Evolutionary conservation across 2,329 filamentous ascomycete species (phyloP).

Genomic region (Rutstroemia sydowiana): DNA sequence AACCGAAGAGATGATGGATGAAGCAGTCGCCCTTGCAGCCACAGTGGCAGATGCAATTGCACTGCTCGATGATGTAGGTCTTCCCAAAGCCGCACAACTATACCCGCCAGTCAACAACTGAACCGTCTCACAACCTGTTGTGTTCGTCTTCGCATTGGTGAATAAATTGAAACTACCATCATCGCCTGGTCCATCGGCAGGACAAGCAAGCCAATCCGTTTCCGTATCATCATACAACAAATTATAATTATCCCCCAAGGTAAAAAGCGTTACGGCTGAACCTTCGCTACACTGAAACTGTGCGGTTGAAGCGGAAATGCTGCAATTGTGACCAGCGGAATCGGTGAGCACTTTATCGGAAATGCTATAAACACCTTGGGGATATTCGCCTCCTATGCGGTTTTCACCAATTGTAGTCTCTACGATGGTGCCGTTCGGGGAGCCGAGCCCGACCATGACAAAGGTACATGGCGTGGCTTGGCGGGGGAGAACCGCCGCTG

Average conservation of each 20-base stretch:
- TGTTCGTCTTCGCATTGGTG: slow-evolving; percentile 16
- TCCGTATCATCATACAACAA: slow-evolving; percentile 15
- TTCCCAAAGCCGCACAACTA: slow-evolving; percentile 21
- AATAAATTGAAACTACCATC: slow-evolving; percentile 26
- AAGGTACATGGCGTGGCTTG: slow-evolving; percentile 23
- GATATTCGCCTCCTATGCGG: slow-evolving; percentile 21
- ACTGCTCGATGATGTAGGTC: not conserved
- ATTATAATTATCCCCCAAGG: slow-evolving; percentile 15
- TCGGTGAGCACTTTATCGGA: slow-evolving; percentile 18
- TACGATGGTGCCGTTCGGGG: slow-evolving; percentile 15
- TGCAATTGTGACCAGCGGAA: slow-evolving; percentile 19
- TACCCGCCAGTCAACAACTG: slow-evolving; percentile 21
- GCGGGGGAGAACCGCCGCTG: slow-evolving; percentile 17
- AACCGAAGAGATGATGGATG: not conserved
- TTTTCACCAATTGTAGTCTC: slow-evolving; percentile 23
- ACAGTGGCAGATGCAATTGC: not conserved
- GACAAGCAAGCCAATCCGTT: slow-evolving; percentile 24
- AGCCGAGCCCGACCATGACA: slow-evolving; percentile 19
- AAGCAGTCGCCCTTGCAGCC: not conserved
- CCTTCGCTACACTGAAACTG: slow-evolving; percentile 21
- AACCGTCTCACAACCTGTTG: slow-evolving; percentile 22
- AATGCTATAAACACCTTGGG: slow-evolving; percentile 20
- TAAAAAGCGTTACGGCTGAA: not conserved
- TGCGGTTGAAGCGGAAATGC: slow-evolving; percentile 16
- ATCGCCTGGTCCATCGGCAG: slow-evolving; percentile 18